A percentile compares a stretch with the other conserved stretches of the same genome.
These are phyloP conservation scores for Penicillium bovifimosum DNA, from an alignment of 495 filamentous ascomycete genomes.

Conservation along the genomic window DNA sequence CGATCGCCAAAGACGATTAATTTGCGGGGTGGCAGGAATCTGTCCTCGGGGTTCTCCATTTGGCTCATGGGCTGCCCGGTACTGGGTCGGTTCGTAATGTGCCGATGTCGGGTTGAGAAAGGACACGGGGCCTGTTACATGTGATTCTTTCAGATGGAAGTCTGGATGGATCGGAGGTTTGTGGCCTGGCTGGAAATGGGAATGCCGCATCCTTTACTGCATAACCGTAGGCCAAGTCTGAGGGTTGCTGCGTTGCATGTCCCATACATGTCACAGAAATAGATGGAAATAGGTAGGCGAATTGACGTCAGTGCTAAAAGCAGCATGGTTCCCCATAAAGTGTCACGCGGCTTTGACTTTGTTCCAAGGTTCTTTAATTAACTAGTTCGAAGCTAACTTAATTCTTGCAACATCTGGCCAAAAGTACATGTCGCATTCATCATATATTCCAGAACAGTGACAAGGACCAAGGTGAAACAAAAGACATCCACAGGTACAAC, in stretches of 20 bases:
- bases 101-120: conserved; percentile 24
- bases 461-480: not conserved
- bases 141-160: conserved; percentile 6
- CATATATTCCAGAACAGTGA: not conserved
- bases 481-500: not conserved
- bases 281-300: no score
- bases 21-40: conserved; percentile 4
- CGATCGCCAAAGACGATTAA: conserved; percentile 52
- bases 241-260: not conserved
- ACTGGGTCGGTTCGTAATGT: conserved; percentile 5
- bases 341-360: no score
- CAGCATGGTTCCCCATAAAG: no score
- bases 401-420: not conserved
- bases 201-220: conserved; percentile 20
- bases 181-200: conserved; percentile 14
- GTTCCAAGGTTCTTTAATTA: no score
- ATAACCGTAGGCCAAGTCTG: not conserved
- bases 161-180: conserved; percentile 15
- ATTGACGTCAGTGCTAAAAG: no score
- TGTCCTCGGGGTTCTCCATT: not conserved
- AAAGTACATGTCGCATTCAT: not conserved
- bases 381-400: not conserved
- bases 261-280: not conserved
- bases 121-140: conserved; percentile 18
- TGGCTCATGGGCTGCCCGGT: not conserved